Base-by-base conservation (phyloP, 164 flowering plant species). In the Taxillus chinensis region DNA sequence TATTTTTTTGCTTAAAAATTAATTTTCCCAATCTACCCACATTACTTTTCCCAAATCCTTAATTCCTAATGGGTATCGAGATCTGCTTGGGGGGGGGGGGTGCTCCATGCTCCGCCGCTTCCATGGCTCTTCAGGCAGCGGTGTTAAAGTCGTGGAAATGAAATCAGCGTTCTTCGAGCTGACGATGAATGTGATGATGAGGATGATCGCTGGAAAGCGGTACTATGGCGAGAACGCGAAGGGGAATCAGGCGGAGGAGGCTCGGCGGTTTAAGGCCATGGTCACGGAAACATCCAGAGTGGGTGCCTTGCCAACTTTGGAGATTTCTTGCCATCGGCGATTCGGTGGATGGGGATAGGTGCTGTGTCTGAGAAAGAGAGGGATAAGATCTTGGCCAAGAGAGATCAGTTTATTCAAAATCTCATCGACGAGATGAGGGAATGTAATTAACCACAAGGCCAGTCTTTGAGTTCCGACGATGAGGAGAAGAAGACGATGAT, bases 141-240 rank as follows among this genome's bases (percentile, higher is more conserved):
- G 38, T 3, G 46, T 5, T 50, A 56, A 13, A 0, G 58, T 48
- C 40, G 67, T 65, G 56, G 56, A 58, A 11, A 7, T 65, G 56
- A 39, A 10, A 37, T 37, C 62, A 9, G 58, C 7, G 49, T 14
- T 57, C 4, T 8, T 4, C 5, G 43, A 57, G 62, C 13, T 65
- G 13, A 8, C 62, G 14, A 57, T 65, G 27, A 65, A 65, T 40
- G 49, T 58, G 9, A 58, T 58, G 5, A 60, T 49, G 52, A 27
- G 62, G 46, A 65, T 65, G 55, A 41, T 65, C 2, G 61, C 62
- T 0, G 68, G 68, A 4, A 65, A 65, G 62, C 8, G 68, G 58
- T 65, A 65, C 13, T 43, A 7, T 10, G 55, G n/a, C 3, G 14
- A 8, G 8, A 27, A 27, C 27, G 27, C 27, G 27, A 17, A 48